These are phyloP conservation scores for Annona squamosa DNA, from an alignment of 164 flowering plant genomes.

Conservation along the genomic window DNA sequence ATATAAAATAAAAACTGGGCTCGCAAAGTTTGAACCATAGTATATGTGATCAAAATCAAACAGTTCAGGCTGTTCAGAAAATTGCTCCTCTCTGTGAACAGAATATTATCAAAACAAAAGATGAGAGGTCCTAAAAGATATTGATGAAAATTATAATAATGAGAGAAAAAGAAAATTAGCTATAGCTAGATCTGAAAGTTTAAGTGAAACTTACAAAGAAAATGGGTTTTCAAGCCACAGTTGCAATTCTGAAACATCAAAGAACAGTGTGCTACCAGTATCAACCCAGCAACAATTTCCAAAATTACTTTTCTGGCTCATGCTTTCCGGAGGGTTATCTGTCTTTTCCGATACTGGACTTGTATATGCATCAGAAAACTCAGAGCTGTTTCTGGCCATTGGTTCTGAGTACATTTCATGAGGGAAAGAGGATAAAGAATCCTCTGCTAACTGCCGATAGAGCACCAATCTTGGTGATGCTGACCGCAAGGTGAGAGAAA, in stretches of 20 bases:
- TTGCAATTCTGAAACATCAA: slow-evolving; percentile 55
- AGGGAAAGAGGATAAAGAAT: slow-evolving; percentile 79
- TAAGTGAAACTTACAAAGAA: slow-evolving; percentile 31
- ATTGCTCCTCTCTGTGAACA: slow-evolving; percentile 42
- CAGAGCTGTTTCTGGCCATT: slow-evolving; percentile 12
- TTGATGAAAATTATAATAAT: not conserved
- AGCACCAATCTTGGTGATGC: slow-evolving; percentile 92
- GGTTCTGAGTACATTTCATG: slow-evolving; percentile 35
- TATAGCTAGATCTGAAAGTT: not conserved
- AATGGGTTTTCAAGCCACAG: slow-evolving; percentile 48
- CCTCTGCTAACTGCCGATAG: slow-evolving; percentile 81
- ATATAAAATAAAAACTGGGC: slow-evolving; percentile 69
- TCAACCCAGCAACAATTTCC: slow-evolving; percentile 99
- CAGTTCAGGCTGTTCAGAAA: slow-evolving; percentile 72
- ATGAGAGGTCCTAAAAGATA: not conserved
- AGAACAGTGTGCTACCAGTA: slow-evolving; percentile 56
- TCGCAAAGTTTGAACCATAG: slow-evolving; percentile 42
- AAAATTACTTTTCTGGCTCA: slow-evolving; percentile 43
- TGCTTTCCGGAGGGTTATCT: slow-evolving; percentile 45
- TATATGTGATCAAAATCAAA: slow-evolving; percentile 92
- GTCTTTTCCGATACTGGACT: slow-evolving; percentile 16
- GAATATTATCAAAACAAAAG: not conserved
- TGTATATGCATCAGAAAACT: slow-evolving; percentile 20
- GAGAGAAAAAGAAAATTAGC: not conserved
- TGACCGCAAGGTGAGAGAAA: slow-evolving; percentile 78